These are phyloP conservation scores for Serendipita sp. DNA, from an alignment of 768 basidiomycete genomes.

Conservation along the genomic window DNA sequence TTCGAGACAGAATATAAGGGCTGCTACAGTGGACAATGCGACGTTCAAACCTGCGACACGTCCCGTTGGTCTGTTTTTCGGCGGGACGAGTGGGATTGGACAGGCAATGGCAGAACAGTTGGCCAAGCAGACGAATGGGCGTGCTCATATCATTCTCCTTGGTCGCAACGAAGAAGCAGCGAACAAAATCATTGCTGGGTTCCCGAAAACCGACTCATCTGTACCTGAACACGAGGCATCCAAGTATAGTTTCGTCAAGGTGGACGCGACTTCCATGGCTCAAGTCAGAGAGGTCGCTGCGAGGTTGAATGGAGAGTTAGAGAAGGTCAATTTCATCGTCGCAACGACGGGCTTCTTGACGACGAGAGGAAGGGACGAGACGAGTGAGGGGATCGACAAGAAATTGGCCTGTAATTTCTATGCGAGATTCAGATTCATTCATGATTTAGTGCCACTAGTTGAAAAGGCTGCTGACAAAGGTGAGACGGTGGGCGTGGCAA, in stretches of 20 bases:
- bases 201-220: conserved; percentile 11
- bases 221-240: conserved; percentile 4
- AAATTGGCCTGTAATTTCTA: conserved; percentile 33
- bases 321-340: conserved; percentile 38
- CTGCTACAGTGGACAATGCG: conserved; percentile 21
- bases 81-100: conserved; percentile 23
- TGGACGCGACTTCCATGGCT: conserved; percentile 37
- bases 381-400: too few species aligned
- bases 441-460: conserved; percentile 19
- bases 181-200: conserved; percentile 9
- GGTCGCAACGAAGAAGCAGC: conserved; percentile 12
- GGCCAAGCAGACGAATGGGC: conserved; percentile 8
- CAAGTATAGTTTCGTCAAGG: conserved; percentile 33
- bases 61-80: conserved; percentile 20
- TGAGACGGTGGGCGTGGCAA: conserved; percentile 13
- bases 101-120: conserved; percentile 21
- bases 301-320: conserved; percentile 19
- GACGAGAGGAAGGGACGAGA: conserved; percentile 16
- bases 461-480: too few species aligned
- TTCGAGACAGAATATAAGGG: conserved; percentile 19
- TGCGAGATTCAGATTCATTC: conserved; percentile 32
- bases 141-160: conserved; percentile 12
- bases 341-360: conserved; percentile 29
- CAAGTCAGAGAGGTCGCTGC: conserved; percentile 25
- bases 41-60: conserved; percentile 10